phyloP scores from a whole-genome alignment of 2,329 filamentous ascomycete genomes.

The Fusarium sp. region DNA sequence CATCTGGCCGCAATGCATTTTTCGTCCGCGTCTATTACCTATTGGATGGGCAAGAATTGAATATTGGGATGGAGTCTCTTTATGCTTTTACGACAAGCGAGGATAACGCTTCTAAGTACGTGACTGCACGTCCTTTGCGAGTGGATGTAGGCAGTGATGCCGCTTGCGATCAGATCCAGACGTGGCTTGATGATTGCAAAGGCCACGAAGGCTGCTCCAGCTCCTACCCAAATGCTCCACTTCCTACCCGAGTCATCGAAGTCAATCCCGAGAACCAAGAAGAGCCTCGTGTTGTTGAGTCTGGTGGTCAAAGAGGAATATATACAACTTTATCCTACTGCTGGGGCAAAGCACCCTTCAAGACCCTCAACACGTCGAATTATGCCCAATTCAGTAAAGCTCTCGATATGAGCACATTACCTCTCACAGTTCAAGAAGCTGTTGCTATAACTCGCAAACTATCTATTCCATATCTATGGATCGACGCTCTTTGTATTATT shows the following conservation, averaged over 20 bases:
- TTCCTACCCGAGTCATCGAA: not conserved
- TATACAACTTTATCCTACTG: not conserved
- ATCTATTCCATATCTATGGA: not conserved
- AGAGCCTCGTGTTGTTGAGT: not conserved
- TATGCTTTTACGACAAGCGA: not conserved
- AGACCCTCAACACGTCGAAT: not conserved
- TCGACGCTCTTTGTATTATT: not conserved
- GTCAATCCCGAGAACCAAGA: not conserved
- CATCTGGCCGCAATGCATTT: not conserved
- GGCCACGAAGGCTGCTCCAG: not conserved
- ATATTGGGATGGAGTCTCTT: not conserved
- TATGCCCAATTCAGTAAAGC: not conserved
- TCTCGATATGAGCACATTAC: not conserved
- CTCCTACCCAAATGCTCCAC: not conserved
- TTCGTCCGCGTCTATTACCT: not conserved
- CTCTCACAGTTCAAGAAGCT: not conserved
- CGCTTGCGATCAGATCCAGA: not conserved
- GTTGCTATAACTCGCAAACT: not conserved
- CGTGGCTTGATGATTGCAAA: not conserved
- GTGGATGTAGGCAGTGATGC: not conserved
- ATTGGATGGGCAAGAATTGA: rapidly evolving
- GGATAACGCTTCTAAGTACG: not conserved
- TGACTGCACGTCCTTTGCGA: not conserved
- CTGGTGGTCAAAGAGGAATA: rapidly evolving
- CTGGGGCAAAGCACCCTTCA: not conserved